phyloP scores from a whole-genome alignment of 1,284 basidiomycete genomes.

The Mycena citricolor region DNA sequence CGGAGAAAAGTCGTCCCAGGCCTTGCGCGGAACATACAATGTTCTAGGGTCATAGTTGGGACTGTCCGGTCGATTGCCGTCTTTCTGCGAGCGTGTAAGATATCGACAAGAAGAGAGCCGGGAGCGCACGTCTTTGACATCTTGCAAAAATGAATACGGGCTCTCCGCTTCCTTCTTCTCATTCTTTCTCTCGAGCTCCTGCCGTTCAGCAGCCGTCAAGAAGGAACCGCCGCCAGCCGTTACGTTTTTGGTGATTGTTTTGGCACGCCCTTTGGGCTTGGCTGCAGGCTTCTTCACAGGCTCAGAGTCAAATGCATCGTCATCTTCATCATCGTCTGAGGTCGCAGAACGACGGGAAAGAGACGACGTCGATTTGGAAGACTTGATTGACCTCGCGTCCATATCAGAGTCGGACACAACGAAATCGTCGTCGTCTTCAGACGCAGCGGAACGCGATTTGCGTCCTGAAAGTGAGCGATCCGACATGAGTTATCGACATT shows the following conservation, averaged over 20 bases:
- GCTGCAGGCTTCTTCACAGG: slow-evolving; percentile 39
- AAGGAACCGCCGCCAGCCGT: slow-evolving; percentile 39
- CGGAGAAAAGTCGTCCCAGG: slow-evolving; percentile 88
- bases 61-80: slow-evolving; percentile 76
- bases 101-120: background rate
- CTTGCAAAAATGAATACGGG: slow-evolving; percentile 80
- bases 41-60: slow-evolving; percentile 94
- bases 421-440: slow-evolving; percentile 66
- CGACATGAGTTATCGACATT: slow-evolving; percentile 9
- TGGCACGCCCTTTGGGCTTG: slow-evolving; percentile 30
- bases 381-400: slow-evolving; percentile 35
- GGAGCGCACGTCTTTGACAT: slow-evolving; percentile 66
- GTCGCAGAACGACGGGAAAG: slow-evolving; percentile 45
- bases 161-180: slow-evolving; percentile 82
- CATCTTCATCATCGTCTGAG: slow-evolving; percentile 39
- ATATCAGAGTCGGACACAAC: slow-evolving; percentile 61
- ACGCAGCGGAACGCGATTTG: slow-evolving; percentile 36
- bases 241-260: slow-evolving; percentile 25
- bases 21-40: slow-evolving; percentile 75
- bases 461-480: slow-evolving; percentile 32
- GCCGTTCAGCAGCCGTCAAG: slow-evolving; percentile 85
- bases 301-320: slow-evolving; percentile 32
- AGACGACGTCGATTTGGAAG: slow-evolving; percentile 40
- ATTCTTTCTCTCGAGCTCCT: slow-evolving; percentile 73
- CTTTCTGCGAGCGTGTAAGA: slow-evolving; percentile 56